Conservation (phyloP, 345 rosid species). For the Clausena lansium region DNA sequence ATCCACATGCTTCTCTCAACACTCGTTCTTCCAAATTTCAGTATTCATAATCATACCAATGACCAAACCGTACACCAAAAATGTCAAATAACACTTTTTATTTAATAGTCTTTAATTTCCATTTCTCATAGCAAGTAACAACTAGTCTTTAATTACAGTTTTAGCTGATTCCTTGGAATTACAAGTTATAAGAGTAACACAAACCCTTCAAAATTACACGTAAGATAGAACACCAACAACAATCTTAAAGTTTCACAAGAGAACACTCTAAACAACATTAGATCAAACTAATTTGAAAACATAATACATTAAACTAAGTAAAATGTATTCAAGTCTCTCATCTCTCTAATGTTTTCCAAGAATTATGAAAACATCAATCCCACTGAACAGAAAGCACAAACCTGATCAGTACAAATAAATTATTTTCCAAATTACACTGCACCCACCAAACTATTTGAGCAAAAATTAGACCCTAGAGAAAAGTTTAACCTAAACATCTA, state of each 20-base stretch:
- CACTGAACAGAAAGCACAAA: background rate
- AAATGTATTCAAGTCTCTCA: background rate
- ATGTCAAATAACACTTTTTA: background rate
- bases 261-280: background rate
- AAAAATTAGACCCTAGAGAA: background rate
- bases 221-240: background rate
- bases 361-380: background rate
- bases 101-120: background rate
- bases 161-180: background rate
- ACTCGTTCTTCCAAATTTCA: background rate
- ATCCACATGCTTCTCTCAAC: background rate
- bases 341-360: background rate
- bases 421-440: background rate
- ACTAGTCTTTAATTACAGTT: no score
- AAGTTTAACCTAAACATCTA: background rate
- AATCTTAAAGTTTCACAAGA: background rate
- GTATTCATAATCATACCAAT: background rate
- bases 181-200: background rate
- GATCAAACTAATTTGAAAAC: background rate
- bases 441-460: background rate
- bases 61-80: background rate
- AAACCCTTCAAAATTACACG: background rate
- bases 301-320: background rate
- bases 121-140: background rate
- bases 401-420: background rate